phyloP scores from a whole-genome alignment of 306 rosid species.

The Oemleria cerasiformis region DNA sequence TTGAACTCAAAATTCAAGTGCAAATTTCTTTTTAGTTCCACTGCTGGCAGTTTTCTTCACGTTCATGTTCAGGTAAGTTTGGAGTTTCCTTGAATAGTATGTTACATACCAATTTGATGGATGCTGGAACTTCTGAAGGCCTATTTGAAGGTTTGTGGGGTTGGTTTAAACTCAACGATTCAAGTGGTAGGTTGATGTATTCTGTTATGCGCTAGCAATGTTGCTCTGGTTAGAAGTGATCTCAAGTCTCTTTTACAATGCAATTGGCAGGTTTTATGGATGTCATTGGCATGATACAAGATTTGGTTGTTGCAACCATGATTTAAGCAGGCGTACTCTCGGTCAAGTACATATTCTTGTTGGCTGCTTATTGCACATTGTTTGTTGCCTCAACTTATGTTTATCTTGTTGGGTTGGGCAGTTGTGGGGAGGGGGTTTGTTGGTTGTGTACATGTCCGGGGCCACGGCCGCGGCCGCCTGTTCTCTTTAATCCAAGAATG shows the following conservation, averaged over 20 bases:
- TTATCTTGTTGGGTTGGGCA: neutral
- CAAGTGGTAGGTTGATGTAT: constrained; percentile 25
- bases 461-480: neutral
- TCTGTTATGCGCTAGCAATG: neutral
- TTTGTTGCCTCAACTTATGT: neutral
- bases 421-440: neutral
- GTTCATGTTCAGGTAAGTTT: constrained; percentile 33
- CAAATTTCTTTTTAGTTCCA: constrained; percentile 19
- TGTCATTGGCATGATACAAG: neutral
- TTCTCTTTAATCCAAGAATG: neutral
- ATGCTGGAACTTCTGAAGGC: constrained; percentile 20
- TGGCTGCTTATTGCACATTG: neutral
- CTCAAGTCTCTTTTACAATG: neutral
- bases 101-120: constrained; percentile 17
- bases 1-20: neutral
- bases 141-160: constrained; percentile 12
- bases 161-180: constrained; percentile 6
- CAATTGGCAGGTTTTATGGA: constrained; percentile 13
- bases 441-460: neutral
- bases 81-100: constrained; percentile 24
- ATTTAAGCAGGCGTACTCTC: neutral
- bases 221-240: neutral
- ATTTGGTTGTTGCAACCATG: neutral
- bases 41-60: constrained; percentile 24
- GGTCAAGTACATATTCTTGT: neutral